phyloP scores from a whole-genome alignment of 2,329 filamentous ascomycete species.

The Ampelomyces quisqualis region DNA sequence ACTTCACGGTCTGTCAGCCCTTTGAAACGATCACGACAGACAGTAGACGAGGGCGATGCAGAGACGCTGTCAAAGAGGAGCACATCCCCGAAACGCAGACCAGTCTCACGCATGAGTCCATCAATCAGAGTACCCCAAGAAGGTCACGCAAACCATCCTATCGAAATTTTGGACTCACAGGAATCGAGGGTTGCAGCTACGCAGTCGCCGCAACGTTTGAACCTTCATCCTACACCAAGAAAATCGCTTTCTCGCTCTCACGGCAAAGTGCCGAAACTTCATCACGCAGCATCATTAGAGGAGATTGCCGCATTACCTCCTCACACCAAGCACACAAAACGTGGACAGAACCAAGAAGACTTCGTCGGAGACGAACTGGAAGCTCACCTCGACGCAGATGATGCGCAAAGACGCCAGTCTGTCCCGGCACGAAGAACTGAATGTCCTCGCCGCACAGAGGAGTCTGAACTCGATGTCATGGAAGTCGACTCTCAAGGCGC shows the following conservation, averaged over 20 bases:
- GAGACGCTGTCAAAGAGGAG: constrained; percentile 4
- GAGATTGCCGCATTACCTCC: constrained; percentile 1
- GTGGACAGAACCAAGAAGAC: not conserved
- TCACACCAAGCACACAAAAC: not conserved
- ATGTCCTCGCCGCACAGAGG: not conserved
- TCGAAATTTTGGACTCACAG: constrained; percentile 33
- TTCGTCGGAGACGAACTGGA: not conserved
- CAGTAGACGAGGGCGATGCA: not conserved
- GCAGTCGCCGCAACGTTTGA: not conserved
- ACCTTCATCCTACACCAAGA: not conserved
- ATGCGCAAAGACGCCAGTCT: not conserved
- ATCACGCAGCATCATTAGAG: constrained; percentile 6
- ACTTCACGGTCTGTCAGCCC: constrained; percentile 2
- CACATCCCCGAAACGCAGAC: not conserved
- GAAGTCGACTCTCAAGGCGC: constrained; percentile 9
- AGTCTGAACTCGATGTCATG: constrained; percentile 3
- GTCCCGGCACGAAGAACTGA: not conserved
- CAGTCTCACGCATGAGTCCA: not conserved
- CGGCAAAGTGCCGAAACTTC: not conserved
- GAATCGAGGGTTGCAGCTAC: constrained; percentile 5
- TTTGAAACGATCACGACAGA: constrained; percentile 7
- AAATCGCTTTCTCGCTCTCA: not conserved
- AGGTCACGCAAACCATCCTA: constrained; percentile 24
- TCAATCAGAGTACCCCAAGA: not conserved
- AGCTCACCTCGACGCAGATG: constrained; percentile 1